phyloP scores from a whole-genome alignment of 805 yeast species.

The Candida krabiensis region DNA sequence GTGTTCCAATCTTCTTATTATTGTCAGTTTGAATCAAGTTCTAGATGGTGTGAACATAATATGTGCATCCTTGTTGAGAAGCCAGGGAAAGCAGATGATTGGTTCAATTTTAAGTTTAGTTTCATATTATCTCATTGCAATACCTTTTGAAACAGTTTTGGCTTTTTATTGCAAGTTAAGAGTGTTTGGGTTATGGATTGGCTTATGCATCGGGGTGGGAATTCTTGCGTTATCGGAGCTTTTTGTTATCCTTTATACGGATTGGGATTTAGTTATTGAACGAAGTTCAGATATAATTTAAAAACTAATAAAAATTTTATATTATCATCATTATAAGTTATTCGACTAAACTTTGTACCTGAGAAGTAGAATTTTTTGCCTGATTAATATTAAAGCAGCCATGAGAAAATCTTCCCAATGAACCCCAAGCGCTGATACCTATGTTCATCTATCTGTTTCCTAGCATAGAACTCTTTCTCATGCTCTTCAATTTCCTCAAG shows the following conservation, averaged over 20 bases:
- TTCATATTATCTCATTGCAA: slow-evolving; percentile 48
- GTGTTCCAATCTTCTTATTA: slow-evolving; percentile 40
- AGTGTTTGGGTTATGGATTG: slow-evolving; percentile 51
- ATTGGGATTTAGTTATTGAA: no score
- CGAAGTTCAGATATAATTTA: no score
- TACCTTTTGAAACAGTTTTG: slow-evolving; percentile 46
- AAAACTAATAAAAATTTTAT: no score
- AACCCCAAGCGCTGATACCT: no score
- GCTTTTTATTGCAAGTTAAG: slow-evolving; percentile 42
- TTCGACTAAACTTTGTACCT: no score
- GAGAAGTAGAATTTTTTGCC: no score
- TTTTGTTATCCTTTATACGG: slow-evolving; percentile 42
- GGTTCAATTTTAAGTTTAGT: slow-evolving; percentile 49
- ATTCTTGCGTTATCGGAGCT: slow-evolving; percentile 41
- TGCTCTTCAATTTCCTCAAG: slow-evolving; percentile 39
- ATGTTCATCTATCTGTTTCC: no score
- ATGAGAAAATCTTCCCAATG: no score
- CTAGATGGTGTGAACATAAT: slow-evolving; percentile 47
- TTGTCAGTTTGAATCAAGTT: slow-evolving; percentile 51
- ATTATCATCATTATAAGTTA: no score
- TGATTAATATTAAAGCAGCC: no score
- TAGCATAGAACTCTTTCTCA: slow-evolving; percentile 35
- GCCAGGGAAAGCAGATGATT: slow-evolving; percentile 54
- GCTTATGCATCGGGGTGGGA: slow-evolving; percentile 42
- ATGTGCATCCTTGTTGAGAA: slow-evolving; percentile 49